These are phyloP conservation scores for Saccharomycopsis microspora DNA, from an alignment of 805 yeast genomes.

Conservation along the genomic window DNA sequence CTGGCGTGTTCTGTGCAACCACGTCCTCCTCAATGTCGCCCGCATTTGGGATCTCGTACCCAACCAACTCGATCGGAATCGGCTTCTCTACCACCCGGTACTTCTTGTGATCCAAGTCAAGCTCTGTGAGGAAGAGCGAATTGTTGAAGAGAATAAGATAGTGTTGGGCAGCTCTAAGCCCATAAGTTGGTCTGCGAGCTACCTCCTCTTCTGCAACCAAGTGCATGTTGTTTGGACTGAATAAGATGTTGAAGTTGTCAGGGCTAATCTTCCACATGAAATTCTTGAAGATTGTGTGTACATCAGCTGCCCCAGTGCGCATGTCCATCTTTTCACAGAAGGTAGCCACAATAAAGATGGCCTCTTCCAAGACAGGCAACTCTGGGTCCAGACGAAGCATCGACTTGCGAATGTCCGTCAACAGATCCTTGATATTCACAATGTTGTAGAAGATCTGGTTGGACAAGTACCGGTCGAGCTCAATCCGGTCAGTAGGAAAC, in stretches of 20 bases:
- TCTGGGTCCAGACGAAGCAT: slow-evolving; percentile 6
- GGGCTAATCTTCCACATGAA: slow-evolving; percentile 10
- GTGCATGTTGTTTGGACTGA: slow-evolving; percentile 7
- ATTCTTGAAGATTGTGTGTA: slow-evolving; percentile 4
- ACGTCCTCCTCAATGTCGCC: background rate
- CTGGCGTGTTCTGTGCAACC: slow-evolving; percentile 1
- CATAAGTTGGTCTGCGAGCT: background rate
- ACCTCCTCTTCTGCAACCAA: slow-evolving; percentile 4
- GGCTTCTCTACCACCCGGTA: slow-evolving; percentile 12
- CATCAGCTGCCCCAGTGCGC: slow-evolving; percentile 14
- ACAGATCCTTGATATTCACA: slow-evolving; percentile 12
- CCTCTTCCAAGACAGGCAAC: slow-evolving; percentile 1
- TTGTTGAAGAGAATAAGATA: slow-evolving; percentile 10
- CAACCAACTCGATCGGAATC: slow-evolving; percentile 11
- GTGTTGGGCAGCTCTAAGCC: background rate
- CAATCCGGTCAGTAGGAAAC: slow-evolving; percentile 2
- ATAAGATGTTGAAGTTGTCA: slow-evolving; percentile 11
- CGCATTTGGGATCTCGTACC: slow-evolving; percentile 5
- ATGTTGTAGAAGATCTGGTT: slow-evolving; percentile 14
- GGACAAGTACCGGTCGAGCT: slow-evolving; percentile 9
- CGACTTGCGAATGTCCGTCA: slow-evolving; percentile 6
- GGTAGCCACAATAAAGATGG: slow-evolving; percentile 3
- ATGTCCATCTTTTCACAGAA: slow-evolving; percentile 15
- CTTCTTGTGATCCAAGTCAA: slow-evolving; percentile 7
- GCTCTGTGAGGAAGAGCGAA: slow-evolving; percentile 8